A percentile compares a stretch with the other conserved stretches of the same genome.
Conservation (phyloP, 805 yeast genomes). For the Barnettozyma salicaria region DNA sequence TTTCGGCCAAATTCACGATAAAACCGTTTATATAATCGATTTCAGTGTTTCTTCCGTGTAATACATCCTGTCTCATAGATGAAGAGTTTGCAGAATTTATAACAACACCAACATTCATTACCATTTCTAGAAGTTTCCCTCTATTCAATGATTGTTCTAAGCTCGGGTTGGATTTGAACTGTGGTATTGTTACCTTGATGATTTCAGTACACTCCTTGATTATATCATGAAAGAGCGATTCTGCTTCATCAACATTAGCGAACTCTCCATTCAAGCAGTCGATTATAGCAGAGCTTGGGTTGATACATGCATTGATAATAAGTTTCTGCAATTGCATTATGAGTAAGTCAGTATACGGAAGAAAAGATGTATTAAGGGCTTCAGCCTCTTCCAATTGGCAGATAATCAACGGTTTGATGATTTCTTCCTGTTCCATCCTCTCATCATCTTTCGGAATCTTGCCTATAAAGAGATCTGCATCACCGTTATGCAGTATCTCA, state of each 20-base stretch:
- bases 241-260: constrained; percentile 42
- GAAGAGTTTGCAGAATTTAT: constrained; percentile 50
- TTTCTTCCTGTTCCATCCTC: constrained; percentile 9
- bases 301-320: constrained; percentile 74
- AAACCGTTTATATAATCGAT: constrained; percentile 82
- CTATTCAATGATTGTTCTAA: constrained; percentile 22
- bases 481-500: constrained; percentile 62
- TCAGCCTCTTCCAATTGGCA: constrained; percentile 25
- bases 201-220: constrained; percentile 31
- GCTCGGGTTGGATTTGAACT: constrained; percentile 22
- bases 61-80: constrained; percentile 50
- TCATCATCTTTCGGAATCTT: constrained; percentile 40
- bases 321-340: constrained; percentile 70
- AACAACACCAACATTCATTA: constrained; percentile 37
- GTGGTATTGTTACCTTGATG: constrained; percentile 28
- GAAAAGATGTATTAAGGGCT: constrained; percentile 26
- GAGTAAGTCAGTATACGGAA: constrained; percentile 43
- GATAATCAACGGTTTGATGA: constrained; percentile 19
- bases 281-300: constrained; percentile 72
- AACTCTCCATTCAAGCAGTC: constrained; percentile 78
- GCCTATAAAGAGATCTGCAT: constrained; percentile 57
- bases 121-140: constrained; percentile 29
- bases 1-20: constrained; percentile 49
- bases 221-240: constrained; percentile 28
- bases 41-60: constrained; percentile 56